Evolutionary conservation across 768 basidiomycete genomes (phyloP).

Genomic region (Dacryopinax spathularia): DNA sequence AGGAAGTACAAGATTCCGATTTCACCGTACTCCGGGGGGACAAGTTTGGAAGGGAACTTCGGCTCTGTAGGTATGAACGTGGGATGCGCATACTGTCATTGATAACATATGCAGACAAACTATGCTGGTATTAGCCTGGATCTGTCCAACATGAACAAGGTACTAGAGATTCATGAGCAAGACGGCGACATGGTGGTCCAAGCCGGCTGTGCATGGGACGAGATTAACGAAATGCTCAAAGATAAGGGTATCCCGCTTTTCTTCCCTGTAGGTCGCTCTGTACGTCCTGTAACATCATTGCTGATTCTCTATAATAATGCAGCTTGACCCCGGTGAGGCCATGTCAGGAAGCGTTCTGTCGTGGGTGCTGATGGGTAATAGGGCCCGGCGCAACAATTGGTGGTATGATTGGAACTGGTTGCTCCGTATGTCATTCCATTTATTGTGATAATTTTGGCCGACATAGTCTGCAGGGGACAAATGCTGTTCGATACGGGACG

Average conservation of each 20-base stretch:
- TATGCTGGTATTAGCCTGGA: conserved; percentile 67
- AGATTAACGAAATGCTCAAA: conserved; percentile 54
- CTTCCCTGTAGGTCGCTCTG: conserved; percentile 71
- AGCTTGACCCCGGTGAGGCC: conserved; percentile 52
- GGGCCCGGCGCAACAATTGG: conserved; percentile 75
- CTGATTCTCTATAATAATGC: not conserved
- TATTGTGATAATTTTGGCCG: conserved; percentile 2
- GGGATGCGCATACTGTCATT: not conserved
- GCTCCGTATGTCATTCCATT: conserved; percentile 44
- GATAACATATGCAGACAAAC: conserved; percentile 16
- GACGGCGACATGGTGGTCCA: conserved; percentile 68
- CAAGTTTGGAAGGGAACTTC: conserved; percentile 77
- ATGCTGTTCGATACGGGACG: conserved; percentile 75
- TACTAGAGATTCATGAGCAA: conserved; percentile 55
- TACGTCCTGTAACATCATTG: not conserved
- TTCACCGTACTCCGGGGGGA: conserved; percentile 71
- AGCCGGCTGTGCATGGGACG: conserved; percentile 64
- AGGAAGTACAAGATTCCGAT: conserved; percentile 61
- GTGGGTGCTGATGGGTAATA: conserved; percentile 22
- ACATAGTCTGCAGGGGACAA: conserved; percentile 32
- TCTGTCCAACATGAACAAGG: conserved; percentile 61
- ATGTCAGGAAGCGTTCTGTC: conserved; percentile 32
- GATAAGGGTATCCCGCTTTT: conserved; percentile 65
- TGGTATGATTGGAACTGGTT: conserved; percentile 79
- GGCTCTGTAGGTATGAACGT: conserved; percentile 39